Base-by-base conservation (phyloP, 768 basidiomycete genomes). In the Auricularia heimuer region DNA sequence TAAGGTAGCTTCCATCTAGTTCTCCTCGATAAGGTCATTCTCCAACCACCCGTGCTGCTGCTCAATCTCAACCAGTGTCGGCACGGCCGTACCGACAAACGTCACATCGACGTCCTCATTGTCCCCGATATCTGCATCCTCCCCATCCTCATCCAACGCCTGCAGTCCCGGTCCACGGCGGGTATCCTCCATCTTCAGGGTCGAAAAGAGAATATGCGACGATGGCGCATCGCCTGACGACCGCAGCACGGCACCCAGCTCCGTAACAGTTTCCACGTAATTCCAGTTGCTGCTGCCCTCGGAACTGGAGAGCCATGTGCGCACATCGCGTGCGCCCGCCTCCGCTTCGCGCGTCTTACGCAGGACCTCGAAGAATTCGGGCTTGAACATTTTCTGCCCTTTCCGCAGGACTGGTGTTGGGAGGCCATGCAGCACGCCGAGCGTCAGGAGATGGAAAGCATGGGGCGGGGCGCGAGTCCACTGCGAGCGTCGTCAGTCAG, bases 381-480 rank as follows among this genome's bases (percentile, higher is more conserved):
- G 92, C 76, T 98, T 98, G 77, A 81, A 86, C 14, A 92, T 77
- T 70, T 91, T 94, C 73, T 98, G 97, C 10, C 81, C 83, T 1
- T 79, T 83, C 39, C 92, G 81, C 2, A 82, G 79, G 10, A 97
- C 93, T 4, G 97, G 97, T 1, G 85, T 84, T 0, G 97, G 97
- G 3, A 99, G 81, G 3, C 87, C 83, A 70, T 94, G 88, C n/a
- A 97, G 78, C 0, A 89, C 87, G 0, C 92, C 90, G n/a, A 94
- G 77, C 2, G 90, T 81, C 18, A 92, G 74, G 4, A 92, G 77
- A 66, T 94, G 89, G 73, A 98, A 95, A n/a, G 86, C 84, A 73
- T 98, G 89, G 0, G 92, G 90, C 68, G 86, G 88, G 11, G 85
- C 76, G 71, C 85, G 81, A 62, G 84, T 83, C 82, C 82, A 85